These are phyloP conservation scores for Coccomyxa sp. DNA, from an alignment of 139 green algal species.

Conservation along the genomic window DNA sequence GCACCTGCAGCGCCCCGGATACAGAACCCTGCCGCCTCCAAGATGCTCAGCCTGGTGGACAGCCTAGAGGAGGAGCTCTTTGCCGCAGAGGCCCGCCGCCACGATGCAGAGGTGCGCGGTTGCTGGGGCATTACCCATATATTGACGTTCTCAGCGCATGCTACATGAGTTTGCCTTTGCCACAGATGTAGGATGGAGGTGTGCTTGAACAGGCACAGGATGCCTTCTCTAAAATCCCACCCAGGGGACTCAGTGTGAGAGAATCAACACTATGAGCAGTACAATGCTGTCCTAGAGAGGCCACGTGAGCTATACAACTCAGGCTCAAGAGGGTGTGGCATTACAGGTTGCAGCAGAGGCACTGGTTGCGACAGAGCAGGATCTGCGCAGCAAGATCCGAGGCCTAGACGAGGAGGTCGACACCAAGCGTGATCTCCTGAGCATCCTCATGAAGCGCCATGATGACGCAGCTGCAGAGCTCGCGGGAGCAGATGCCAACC, in stretches of 20 bases:
- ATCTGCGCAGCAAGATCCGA: not conserved
- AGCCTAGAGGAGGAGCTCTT: slow-evolving; percentile 33
- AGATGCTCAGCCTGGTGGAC: slow-evolving; percentile 25
- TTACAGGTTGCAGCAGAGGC: not conserved
- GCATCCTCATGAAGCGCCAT: not conserved
- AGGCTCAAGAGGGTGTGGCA: not conserved
- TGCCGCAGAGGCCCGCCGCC: slow-evolving; percentile 13
- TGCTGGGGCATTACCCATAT: not conserved
- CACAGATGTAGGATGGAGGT: too few species aligned
- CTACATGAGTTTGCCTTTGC: too few species aligned
- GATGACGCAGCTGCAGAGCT: not conserved
- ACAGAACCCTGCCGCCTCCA: too few species aligned
- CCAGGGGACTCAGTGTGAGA: too few species aligned
- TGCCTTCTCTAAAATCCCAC: too few species aligned
- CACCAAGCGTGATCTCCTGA: not conserved
- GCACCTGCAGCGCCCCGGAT: too few species aligned
- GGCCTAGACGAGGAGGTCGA: not conserved
- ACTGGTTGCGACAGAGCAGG: not conserved
- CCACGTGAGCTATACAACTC: not conserved
- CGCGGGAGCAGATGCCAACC: not conserved
- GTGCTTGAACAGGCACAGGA: too few species aligned
- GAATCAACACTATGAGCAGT: too few species aligned
- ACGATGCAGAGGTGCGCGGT: slow-evolving; percentile 18
- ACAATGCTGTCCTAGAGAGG: too few species aligned
- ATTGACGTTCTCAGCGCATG: too few species aligned